Evolutionary conservation across 176 grass and related monocot genomes (phyloP), one percentile per base, ranked within the genome.

Genomic region (Carex scoparia): DNA sequence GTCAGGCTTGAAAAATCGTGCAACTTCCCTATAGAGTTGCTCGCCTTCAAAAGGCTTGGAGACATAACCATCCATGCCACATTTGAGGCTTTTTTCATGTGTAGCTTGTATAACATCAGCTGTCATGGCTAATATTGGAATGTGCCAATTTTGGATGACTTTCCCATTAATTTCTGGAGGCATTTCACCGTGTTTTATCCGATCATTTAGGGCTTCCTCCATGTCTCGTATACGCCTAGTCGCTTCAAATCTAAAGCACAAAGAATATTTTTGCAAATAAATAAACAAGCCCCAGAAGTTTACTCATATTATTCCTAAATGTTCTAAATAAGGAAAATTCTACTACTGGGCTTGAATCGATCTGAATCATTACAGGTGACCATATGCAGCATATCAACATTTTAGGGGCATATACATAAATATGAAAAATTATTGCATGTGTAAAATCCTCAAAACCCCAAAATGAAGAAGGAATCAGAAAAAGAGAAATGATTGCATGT

Each of bases 81-180:
- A 87, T 84, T 73, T 94, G 53, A 99, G 79, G 84, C 97, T 96
- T n/a, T 96, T 27, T 87, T 99, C 97, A 18, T 94, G 84, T 81
- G 97, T 99, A 69, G 97, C 97, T 86, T 99, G 97, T 80, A 99
- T 99, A 46, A 99, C 97, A 83, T 99, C 97, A 71, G 97, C 97
- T 1, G 97, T 99, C 97, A 99, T 99, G 30, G 97, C 97, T 68
- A 99, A 82, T 88, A 99, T 99, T 4, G 97, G 97, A 87, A 91
- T 94, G 78, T 90, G 86, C 93, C 97, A 99, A 23, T 65, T 89
- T 42, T 51, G 84, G 49, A 91, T 8, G 56, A 84, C 86, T 69
- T 85, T 83, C 8, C 89, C 73, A 19, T 68, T 54, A 87, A 90
- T 81, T 81, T 89, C 90, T 81, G 28, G 84, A 63, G 81, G 78